Evolutionary conservation across 345 rosid genomes (phyloP).

Genomic region (Acer yangbiense): DNA sequence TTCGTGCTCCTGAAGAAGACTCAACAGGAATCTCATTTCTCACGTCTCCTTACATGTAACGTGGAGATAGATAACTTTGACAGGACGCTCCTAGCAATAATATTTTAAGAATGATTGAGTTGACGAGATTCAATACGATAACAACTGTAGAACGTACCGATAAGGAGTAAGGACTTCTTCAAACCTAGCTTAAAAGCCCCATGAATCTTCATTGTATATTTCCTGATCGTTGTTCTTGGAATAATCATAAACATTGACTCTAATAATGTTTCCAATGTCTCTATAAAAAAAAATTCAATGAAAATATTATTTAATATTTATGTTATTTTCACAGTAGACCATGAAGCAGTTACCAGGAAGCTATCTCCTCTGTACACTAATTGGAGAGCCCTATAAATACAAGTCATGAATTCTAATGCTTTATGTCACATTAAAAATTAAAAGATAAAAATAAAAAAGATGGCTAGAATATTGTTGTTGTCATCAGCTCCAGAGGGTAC

Average conservation of each 20-base stretch:
- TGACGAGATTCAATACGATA: no score
- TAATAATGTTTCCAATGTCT: neutral
- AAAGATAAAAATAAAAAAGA: neutral
- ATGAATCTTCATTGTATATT: neutral
- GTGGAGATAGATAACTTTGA: no score
- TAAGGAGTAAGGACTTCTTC: neutral
- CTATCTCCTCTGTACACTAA: neutral
- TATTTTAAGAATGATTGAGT: no score
- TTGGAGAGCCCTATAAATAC: neutral
- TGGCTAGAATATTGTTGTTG: neutral
- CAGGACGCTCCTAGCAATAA: no score
- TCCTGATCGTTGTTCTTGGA: neutral
- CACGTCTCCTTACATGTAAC: no score
- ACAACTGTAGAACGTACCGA: neutral
- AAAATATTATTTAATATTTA: no score
- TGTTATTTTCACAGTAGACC: neutral
- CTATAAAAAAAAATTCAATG: neutral
- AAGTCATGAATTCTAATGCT: neutral
- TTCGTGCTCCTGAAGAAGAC: no score
- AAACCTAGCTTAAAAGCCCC: neutral
- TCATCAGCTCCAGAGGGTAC: neutral
- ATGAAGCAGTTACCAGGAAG: neutral
- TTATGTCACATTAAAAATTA: neutral
- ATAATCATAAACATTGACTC: neutral
- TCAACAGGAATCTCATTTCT: no score